phyloP scores from a whole-genome alignment of 371 early-diverging fungal genomes.

The Enterospora canceri region DNA sequence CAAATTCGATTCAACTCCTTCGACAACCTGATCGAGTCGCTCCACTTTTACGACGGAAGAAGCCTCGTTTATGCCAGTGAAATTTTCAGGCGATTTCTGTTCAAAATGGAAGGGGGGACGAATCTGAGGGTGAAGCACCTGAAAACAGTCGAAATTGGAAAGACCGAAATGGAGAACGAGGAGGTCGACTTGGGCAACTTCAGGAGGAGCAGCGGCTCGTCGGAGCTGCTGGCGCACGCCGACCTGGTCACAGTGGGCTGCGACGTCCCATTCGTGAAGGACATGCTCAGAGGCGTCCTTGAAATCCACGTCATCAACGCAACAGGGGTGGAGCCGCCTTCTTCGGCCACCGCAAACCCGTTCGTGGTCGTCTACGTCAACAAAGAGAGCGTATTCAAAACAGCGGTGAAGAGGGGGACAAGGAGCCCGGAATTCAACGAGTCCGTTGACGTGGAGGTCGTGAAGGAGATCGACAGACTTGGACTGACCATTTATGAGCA shows the following conservation, averaged over 20 bases:
- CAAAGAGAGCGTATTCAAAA: constrained; percentile 39
- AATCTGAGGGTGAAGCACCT: constrained; percentile 15
- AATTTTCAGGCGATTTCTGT: background rate
- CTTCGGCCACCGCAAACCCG: constrained; percentile 20
- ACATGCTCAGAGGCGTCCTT: constrained; percentile 17
- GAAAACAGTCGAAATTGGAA: constrained; percentile 20
- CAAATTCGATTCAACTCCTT: constrained; percentile 40
- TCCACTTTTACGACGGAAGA: constrained; percentile 26
- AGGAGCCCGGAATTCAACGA: constrained; percentile 46
- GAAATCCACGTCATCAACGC: constrained; percentile 41
- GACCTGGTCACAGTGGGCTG: background rate
- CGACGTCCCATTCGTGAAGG: background rate
- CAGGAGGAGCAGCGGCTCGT: background rate
- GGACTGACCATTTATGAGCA: constrained; percentile 39
- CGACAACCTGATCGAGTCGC: constrained; percentile 23
- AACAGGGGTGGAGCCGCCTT: constrained; percentile 16
- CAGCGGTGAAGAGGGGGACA: constrained; percentile 17
- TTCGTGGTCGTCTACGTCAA: constrained; percentile 46
- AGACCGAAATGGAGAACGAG: constrained; percentile 29
- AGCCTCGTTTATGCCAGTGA: constrained; percentile 4
- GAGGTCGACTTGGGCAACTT: constrained; percentile 18
- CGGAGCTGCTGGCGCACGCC: background rate
- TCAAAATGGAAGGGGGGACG: constrained; percentile 2
- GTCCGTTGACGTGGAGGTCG: constrained; percentile 25
- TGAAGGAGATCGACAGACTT: constrained; percentile 34